phyloP scores from a whole-genome alignment of 768 basidiomycete species.

The Gymnopilus dilepis region DNA sequence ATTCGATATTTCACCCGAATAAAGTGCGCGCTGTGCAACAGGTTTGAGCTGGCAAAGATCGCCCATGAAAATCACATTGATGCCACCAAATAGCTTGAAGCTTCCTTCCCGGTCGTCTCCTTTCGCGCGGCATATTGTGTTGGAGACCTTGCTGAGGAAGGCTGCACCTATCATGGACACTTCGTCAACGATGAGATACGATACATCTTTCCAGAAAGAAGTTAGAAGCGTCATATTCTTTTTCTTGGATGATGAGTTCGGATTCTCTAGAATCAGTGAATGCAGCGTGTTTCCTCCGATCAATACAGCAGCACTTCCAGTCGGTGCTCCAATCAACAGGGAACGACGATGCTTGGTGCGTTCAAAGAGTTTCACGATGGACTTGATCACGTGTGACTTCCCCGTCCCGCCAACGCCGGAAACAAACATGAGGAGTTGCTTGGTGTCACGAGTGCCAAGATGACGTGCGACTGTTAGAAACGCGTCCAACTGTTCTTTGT shows the following conservation, averaged over 20 bases:
- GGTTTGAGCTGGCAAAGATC: neutral
- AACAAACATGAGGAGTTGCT: slow-evolving; percentile 9
- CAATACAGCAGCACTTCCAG: neutral
- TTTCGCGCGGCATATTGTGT: neutral
- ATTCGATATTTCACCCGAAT: neutral
- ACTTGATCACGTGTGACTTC: slow-evolving; percentile 11
- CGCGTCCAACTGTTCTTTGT: neutral
- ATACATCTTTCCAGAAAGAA: neutral
- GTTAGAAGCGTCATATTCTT: neutral
- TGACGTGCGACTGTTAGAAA: neutral
- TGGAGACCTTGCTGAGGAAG: neutral
- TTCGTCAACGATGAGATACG: neutral
- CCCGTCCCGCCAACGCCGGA: slow-evolving; percentile 12
- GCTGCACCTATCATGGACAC: neutral
- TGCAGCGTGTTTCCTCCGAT: neutral
- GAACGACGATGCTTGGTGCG: neutral
- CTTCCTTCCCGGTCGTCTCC: neutral
- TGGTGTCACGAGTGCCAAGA: neutral
- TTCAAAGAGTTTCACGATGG: slow-evolving; percentile 6
- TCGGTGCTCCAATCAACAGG: neutral
- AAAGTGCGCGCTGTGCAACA: neutral
- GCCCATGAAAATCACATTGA: neutral
- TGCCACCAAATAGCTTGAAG: neutral
- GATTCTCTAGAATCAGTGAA: neutral
- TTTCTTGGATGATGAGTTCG: neutral